Percentiles rank a stretch among this genome's conserved stretches.
Conservation (phyloP, 768 basidiomycete genomes). For the Suillus placidus region DNA sequence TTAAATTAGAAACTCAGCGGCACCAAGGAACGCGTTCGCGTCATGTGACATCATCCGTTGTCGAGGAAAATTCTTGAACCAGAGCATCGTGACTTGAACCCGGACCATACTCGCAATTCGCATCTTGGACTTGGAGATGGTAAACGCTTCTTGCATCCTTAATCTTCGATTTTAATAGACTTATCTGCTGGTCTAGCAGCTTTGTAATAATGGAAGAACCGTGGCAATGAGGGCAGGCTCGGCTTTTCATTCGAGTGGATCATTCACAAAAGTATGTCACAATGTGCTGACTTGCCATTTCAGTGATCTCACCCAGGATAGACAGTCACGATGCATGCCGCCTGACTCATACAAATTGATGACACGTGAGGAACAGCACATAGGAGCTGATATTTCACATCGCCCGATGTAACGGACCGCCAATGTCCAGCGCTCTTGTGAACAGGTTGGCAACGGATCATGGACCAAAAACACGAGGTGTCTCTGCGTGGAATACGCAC, state of each 20-base stretch:
- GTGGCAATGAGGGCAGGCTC: neutral
- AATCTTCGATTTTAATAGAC: neutral
- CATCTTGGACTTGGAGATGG: neutral
- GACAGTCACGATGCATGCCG: neutral
- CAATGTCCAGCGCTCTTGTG: neutral
- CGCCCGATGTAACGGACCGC: neutral
- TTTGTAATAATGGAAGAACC: neutral
- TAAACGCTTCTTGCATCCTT: neutral
- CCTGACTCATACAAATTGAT: neutral
- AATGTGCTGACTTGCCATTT: neutral
- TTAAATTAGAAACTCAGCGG: constrained; percentile 4
- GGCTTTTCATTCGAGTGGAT: neutral
- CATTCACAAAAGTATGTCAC: neutral
- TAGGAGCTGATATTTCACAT: neutral
- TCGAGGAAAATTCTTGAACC: neutral
- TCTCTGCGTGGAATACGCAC: neutral
- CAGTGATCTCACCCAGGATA: neutral
- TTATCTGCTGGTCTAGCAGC: neutral
- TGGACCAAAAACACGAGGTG: constrained; percentile 2
- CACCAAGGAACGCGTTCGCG: neutral
- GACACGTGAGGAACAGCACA: neutral
- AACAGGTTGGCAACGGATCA: neutral
- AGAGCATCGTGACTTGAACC: neutral
- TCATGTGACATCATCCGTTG: neutral
- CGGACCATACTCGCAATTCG: neutral